Base-by-base conservation (phyloP, 805 yeast genomes). In the Millerago galiae region DNA sequence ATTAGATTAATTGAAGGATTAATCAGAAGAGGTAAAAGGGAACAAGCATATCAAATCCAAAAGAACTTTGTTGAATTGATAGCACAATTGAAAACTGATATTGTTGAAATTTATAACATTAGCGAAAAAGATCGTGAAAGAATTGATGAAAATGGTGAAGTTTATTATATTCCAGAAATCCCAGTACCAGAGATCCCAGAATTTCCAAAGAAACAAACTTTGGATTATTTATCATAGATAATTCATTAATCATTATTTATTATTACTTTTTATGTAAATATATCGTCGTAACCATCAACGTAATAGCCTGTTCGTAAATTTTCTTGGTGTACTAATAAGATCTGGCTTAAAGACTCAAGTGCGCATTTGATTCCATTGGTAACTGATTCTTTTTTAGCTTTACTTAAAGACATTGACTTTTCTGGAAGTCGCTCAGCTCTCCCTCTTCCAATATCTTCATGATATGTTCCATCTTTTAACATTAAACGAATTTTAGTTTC, bases 41-140 rank as follows among this genome's bases (percentile, higher is more conserved):
- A 81, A 49, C 93, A 89, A 60, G 97, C 97, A 0, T 73, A 79
- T 46, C 84, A 84, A 58, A 71, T 91, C 28, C 96, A 88, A 60
- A 75, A 73, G 54, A 74, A 69, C 27, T 83, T 81, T 68, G 65
- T 67, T 14, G 84, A 77, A 21, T 68, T 90, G 30, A 46, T 79
- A 3, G 68, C 57, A 1, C 66, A 79, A 34, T 62, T 91, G 43
- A 70, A 69, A 41, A 79, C 71, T n/a, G 71, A 83, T 50, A 67
- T 84, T 24, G 74, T 60, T 14, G 97, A 90, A 61, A 85, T 93
- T 18, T 91, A 84, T 65, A 68, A 74, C 36, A 79, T 89, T 61
- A 81, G 85, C 50, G 96, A 88, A 53, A 77, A 77, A 51, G 96
- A 90, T 54, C 74, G 96, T 52, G 95, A 88, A 63, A 77, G 98